These are phyloP conservation scores for Cordyceps farinosa DNA, from an alignment of 2,329 filamentous ascomycete species.

Conservation along the genomic window DNA sequence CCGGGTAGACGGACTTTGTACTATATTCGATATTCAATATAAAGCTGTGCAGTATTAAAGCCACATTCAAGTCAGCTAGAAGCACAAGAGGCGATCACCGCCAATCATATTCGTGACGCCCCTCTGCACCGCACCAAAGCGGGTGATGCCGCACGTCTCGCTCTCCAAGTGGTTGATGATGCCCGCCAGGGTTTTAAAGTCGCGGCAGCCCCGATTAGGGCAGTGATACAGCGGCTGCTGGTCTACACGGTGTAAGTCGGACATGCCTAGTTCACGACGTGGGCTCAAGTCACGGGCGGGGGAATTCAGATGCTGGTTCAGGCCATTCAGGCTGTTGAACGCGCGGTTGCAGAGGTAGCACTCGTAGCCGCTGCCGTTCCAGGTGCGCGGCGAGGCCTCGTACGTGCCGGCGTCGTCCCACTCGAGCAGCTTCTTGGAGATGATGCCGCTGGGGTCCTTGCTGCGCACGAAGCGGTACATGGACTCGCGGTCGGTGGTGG, in stretches of 20 bases:
- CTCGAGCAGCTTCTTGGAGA: conserved; percentile 51
- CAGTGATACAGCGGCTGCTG: conserved; percentile 39
- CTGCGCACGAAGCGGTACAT: conserved; percentile 44
- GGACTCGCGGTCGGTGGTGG: conserved; percentile 44
- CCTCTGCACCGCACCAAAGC: conserved; percentile 36
- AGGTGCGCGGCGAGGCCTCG: conserved; percentile 38
- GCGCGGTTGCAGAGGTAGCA: conserved; percentile 43
- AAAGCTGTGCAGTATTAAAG: neutral
- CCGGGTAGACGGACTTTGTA: too few relatives aligned
- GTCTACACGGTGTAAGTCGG: conserved; percentile 26
- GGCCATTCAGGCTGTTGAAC: conserved; percentile 33
- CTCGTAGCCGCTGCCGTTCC: conserved; percentile 37
- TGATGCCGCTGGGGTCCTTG: conserved; percentile 44
- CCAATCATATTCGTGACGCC: conserved; percentile 33
- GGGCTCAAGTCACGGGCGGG: conserved; percentile 25
- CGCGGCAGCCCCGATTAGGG: conserved; percentile 32
- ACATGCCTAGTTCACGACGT: too few relatives aligned
- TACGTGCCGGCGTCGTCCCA: conserved; percentile 37
- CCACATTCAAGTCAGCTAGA: conserved; percentile 31
- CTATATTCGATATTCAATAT: neutral
- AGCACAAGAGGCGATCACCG: conserved; percentile 40
- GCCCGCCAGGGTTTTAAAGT: conserved; percentile 38
- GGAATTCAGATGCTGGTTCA: conserved; percentile 55
- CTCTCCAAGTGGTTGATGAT: conserved; percentile 44
- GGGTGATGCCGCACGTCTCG: conserved; percentile 37